These are phyloP conservation scores for Talaromyces ruber DNA, from an alignment of 495 filamentous ascomycete genomes.

Conservation along the genomic window DNA sequence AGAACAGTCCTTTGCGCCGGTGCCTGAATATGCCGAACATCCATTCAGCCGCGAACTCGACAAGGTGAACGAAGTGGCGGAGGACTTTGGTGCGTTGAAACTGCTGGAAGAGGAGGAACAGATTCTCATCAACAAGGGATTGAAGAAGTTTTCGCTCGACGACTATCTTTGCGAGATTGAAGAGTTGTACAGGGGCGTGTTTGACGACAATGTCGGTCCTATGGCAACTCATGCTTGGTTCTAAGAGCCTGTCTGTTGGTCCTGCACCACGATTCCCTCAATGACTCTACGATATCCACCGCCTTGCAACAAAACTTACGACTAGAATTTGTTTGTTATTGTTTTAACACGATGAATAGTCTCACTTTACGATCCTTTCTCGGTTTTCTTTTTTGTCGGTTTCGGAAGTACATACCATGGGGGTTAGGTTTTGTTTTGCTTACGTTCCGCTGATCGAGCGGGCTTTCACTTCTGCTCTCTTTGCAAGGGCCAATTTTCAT, in stretches of 20 bases:
- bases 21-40: conserved; percentile 24
- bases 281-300: conserved; percentile 6
- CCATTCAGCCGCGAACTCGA: conserved; percentile 44
- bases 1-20: conserved; percentile 31
- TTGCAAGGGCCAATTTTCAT: neutral
- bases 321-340: neutral
- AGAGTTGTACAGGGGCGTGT: conserved; percentile 49
- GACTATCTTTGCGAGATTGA: conserved; percentile 83
- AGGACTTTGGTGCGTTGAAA: conserved; percentile 66
- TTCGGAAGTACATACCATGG: neutral
- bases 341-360: neutral
- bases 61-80: conserved; percentile 60
- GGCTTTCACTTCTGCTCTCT: neutral
- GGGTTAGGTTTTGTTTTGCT: neutral
- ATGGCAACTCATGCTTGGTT: conserved; percentile 33
- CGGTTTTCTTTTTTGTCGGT: neutral
- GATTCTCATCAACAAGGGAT: conserved; percentile 53
- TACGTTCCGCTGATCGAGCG: neutral
- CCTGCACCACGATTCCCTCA: neutral
- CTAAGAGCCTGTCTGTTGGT: conserved; percentile 12
- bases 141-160: conserved; percentile 65
- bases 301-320: neutral
- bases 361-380: neutral
- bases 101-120: conserved; percentile 66
- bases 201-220: conserved; percentile 36